Evolutionary conservation across 2,329 filamentous ascomycete species (phyloP), one percentile per base, ranked within the genome.

Genomic region (Paracoccidioides lutzii): DNA sequence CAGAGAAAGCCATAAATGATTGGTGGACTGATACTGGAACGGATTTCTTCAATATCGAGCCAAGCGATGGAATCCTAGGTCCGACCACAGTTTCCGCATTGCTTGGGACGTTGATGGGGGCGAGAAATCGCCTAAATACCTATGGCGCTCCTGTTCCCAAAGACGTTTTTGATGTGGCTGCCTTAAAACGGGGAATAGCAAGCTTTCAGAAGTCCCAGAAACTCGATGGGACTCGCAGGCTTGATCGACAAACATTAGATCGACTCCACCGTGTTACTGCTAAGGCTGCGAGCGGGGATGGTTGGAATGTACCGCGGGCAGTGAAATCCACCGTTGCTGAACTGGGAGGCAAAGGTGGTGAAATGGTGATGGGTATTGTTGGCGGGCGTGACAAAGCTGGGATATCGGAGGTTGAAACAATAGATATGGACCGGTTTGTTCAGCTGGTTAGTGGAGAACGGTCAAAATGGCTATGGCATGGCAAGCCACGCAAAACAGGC

Each of bases 21-120:
- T 98, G 93, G 93, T 97, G 93, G 93, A 84, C 87, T 1, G 88
- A 95, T 64, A 85, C 96, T 58, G 93, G 93, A 1, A 85, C 84
- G 0, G 91, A 97, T 61, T 85, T 93, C 65, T 96, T 91, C 75
- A 94, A 91, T 55, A 81, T 90, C 38, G 93, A 97, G 69, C 91
- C 93, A 1, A 87, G 86, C 8, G 93, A 98, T 71, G 91, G 91
- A 10, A 90, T 95, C 28, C 75, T 98, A 2, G 93, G 93, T 0
- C 90, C 93, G 2, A 94, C 88, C 0, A 96, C 90, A 0, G 90
- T 97, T 6, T 83, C 90, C 28, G 91, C 88, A 2, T 72, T 98
- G 22, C 74, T 98, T 4, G 93, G 93, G 3, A 84, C 93, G 68
- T 75, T 96, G 5, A 86, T 95, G 76, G 93, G 93, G 3, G 89